These are phyloP conservation scores for Eragrostis nindensis DNA, from an alignment of 176 grass and related monocot species.

Conservation along the genomic window DNA sequence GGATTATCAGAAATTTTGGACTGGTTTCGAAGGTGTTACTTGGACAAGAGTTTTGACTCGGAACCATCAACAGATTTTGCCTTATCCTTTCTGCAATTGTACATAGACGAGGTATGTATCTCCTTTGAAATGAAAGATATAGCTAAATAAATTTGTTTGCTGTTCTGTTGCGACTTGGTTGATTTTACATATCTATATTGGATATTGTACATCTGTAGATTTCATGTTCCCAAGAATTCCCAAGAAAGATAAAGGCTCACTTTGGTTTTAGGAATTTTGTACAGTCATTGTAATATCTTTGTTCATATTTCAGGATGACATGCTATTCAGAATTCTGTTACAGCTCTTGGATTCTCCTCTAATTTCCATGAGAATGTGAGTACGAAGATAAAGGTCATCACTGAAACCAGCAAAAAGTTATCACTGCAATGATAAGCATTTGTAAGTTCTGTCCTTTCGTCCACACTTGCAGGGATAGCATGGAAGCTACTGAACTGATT, in stretches of 20 bases:
- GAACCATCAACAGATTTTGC: slow-evolving; percentile 61
- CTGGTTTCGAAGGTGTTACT: slow-evolving; percentile 68
- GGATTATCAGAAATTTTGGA: slow-evolving; percentile 67
- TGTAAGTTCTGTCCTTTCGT: slow-evolving; percentile 19
- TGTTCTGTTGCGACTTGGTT: slow-evolving; percentile 20
- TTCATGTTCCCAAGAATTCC: background rate
- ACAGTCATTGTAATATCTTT: slow-evolving; percentile 18
- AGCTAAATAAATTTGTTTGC: background rate
- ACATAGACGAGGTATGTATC: slow-evolving; percentile 82
- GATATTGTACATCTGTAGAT: slow-evolving; percentile 1
- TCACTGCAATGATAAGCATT: background rate
- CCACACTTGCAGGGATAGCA: slow-evolving; percentile 52
- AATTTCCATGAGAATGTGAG: slow-evolving; percentile 65
- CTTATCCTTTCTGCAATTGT: slow-evolving; percentile 82
- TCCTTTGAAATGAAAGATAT: slow-evolving; percentile 22
- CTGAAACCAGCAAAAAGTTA: slow-evolving; percentile 12
- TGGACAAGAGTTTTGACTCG: slow-evolving; percentile 46
- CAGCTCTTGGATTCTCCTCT: slow-evolving; percentile 70
- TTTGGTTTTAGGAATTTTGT: slow-evolving; percentile 10
- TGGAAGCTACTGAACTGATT: slow-evolving; percentile 43
- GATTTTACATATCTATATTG: slow-evolving; percentile 5
- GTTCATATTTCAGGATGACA: slow-evolving; percentile 74
- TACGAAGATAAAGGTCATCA: background rate
- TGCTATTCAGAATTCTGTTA: slow-evolving; percentile 75
- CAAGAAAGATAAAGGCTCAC: background rate